Conservation (phyloP, 805 yeast genomes). For the Nakazawaea wyomingensis region DNA sequence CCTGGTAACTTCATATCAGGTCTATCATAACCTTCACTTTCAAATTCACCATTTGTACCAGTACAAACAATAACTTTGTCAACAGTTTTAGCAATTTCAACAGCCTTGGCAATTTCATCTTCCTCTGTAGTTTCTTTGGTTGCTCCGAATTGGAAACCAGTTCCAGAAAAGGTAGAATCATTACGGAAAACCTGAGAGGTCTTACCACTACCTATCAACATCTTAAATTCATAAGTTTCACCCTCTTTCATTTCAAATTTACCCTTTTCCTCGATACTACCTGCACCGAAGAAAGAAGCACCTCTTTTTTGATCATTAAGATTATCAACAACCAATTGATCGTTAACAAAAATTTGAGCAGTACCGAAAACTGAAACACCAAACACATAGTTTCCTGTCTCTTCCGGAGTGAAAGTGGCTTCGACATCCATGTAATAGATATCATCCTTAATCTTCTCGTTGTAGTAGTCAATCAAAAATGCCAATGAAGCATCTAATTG, state of each 20-base stretch:
- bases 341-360: constrained; percentile 49
- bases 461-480: constrained; percentile 20
- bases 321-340: constrained; percentile 49
- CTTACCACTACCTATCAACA: constrained; percentile 37
- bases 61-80: constrained; percentile 44
- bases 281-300: constrained; percentile 43
- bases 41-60: constrained; percentile 49
- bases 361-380: constrained; percentile 52
- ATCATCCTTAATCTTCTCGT: constrained; percentile 14
- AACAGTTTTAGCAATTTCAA: constrained; percentile 37
- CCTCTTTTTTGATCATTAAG: constrained; percentile 46
- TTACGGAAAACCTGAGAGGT: constrained; percentile 31
- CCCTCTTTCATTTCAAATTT: constrained; percentile 29
- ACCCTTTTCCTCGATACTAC: constrained; percentile 33
- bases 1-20: constrained; percentile 42
- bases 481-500: constrained; percentile 15
- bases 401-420: constrained; percentile 41
- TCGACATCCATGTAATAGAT: constrained; percentile 39
- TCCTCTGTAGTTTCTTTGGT: constrained; percentile 23
- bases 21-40: constrained; percentile 50
- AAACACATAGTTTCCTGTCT: constrained; percentile 43
- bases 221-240: constrained; percentile 28
- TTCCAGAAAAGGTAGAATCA: constrained; percentile 16
- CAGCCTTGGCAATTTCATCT: constrained; percentile 33
- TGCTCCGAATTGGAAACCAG: constrained; percentile 30